Evolutionary conservation across 2,329 filamentous ascomycete genomes (phyloP), one percentile per base, ranked within the genome.

Genomic region (Tolypocladium ophioglossoides): DNA sequence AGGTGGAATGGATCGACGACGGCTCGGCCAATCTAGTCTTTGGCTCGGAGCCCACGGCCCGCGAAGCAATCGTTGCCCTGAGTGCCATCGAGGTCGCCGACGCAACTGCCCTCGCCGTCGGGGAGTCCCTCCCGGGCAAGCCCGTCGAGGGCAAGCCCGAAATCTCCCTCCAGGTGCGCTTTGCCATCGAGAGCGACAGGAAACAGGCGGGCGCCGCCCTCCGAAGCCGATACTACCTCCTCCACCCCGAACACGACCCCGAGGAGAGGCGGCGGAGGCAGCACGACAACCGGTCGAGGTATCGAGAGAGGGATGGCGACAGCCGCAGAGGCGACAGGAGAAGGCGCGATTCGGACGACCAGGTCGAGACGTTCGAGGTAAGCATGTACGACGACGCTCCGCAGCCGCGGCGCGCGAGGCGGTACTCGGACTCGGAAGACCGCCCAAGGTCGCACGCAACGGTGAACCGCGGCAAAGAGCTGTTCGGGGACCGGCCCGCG

Each of bases 1-100:
- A 81, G 57, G 77, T 96, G 58, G 91, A 97, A 72, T 99, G 94
- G 94, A 90, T 99, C 60, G 89, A 97, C 68, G 94, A 99, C 69
- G 85, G 83, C 8, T 92, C 90, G 0, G 89, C 90, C 58, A 97
- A 97, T 66, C 76, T 96, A 52, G 71, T 95, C 52, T 97, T 94
- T 72, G 74, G 72, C 40, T 77, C 77, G 8, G 74, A 82, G 16
- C 65, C 69, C 27, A 66, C 68, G 8, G 82, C 82, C 2, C 71
- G 74, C 20, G 75, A 80, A 49, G 83, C 82, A 20, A 70, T 86
- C 22, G 63, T 72, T 30, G 74, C 79, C 8, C 74, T 86, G 32
- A 72, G 77, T 54, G 71, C 72, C 20, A 68, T 79, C 20, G 69
- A 80, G 58, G 70, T 83, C 56, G 66, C 74, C 57, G 79, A 86